Percentiles rank a stretch among this genome's conserved stretches.
Conservation (phyloP, 768 basidiomycete genomes). For the Russula compacta region DNA sequence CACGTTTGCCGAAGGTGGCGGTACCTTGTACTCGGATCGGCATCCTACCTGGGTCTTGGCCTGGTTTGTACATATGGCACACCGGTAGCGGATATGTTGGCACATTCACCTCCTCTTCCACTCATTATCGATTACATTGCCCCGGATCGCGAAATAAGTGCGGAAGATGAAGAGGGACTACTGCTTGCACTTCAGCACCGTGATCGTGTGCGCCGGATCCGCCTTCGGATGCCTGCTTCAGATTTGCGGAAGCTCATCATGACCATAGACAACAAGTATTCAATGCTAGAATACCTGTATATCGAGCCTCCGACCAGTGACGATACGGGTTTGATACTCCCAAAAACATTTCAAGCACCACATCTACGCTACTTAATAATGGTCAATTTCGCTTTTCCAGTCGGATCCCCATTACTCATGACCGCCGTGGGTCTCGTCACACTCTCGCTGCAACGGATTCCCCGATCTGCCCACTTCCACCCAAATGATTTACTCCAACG, state of each 20-base stretch:
- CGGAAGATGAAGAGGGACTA: background rate
- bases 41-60: background rate
- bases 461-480: background rate
- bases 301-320: background rate
- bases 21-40: background rate
- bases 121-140: background rate
- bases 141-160: too few species aligned
- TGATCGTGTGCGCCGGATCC: background rate
- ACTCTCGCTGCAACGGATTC: background rate
- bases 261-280: background rate
- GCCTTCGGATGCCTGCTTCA: background rate
- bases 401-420: background rate
- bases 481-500: background rate
- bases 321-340: background rate
- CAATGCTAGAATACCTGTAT: background rate
- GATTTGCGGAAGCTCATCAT: background rate
- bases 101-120: background rate
- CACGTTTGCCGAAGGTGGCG: background rate
- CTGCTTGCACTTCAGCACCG: background rate
- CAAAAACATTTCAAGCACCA: background rate
- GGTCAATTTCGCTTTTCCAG: background rate
- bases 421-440: background rate
- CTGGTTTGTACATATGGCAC: background rate
- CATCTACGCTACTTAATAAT: background rate
- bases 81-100: background rate